Conservation (phyloP, 106 monocot genomes). For the Acanthochlamys bracteata region DNA sequence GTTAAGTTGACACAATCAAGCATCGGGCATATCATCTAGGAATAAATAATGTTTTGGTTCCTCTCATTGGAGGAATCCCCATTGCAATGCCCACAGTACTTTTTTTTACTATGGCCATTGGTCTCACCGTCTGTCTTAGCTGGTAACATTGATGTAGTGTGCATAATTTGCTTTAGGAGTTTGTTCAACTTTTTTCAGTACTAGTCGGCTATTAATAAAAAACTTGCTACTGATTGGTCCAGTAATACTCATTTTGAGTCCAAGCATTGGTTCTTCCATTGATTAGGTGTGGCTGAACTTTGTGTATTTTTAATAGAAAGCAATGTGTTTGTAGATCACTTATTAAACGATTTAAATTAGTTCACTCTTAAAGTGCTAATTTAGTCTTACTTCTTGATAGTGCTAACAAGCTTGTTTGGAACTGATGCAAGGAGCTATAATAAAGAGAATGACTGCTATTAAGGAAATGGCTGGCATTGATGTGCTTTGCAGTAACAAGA, state of each 20-base stretch:
- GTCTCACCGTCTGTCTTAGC: background rate
- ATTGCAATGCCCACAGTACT: conserved; percentile 55
- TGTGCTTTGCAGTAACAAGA: conserved; percentile 63
- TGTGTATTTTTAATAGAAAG: no score
- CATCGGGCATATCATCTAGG: conserved; percentile 42
- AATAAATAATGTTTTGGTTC: conserved; percentile 61
- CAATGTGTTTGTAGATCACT: no score
- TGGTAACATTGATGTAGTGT: background rate
- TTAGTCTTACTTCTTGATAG: background rate
- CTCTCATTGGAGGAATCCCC: conserved; percentile 65
- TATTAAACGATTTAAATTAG: background rate
- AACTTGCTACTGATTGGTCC: background rate
- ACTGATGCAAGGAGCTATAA: conserved; percentile 22
- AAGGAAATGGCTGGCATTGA: conserved; percentile 70
- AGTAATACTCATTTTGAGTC: no score
- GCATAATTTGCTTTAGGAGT: background rate
- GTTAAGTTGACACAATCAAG: conserved; percentile 15
- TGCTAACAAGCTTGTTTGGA: background rate
- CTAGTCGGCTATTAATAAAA: background rate
- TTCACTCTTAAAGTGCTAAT: background rate
- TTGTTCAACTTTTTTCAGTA: background rate
- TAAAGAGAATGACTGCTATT: conserved; percentile 62
- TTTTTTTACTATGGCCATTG: background rate
- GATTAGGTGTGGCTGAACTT: no score
- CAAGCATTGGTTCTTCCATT: no score